Conservation (phyloP, 2,329 filamentous ascomycete genomes). For the Trichoderma oligosporum region DNA sequence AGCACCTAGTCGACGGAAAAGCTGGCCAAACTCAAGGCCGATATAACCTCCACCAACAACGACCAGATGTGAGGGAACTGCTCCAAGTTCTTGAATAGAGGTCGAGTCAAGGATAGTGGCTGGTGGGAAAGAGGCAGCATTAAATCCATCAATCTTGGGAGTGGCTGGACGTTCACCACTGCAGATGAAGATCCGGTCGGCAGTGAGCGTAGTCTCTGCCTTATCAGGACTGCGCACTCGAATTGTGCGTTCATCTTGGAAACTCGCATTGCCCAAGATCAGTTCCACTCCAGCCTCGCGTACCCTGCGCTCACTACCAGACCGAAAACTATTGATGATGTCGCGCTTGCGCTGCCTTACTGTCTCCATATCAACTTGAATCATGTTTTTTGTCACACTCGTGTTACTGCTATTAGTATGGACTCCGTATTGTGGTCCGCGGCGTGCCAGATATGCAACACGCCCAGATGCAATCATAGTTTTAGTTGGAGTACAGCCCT, state of each 20-base stretch:
- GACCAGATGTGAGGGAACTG: slow-evolving; percentile 44
- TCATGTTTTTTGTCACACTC: slow-evolving; percentile 16
- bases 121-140: slow-evolving; percentile 20
- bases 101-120: slow-evolving; percentile 43
- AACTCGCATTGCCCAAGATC: slow-evolving; percentile 43
- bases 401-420: slow-evolving; percentile 23
- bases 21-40: slow-evolving; percentile 51
- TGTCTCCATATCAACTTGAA: slow-evolving; percentile 45
- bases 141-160: slow-evolving; percentile 37
- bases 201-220: slow-evolving; percentile 34
- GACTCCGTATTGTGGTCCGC: slow-evolving; percentile 46
- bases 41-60: slow-evolving; percentile 53
- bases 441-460: slow-evolving; percentile 43
- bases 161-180: slow-evolving; percentile 41
- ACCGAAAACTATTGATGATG: slow-evolving; percentile 49
- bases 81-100: slow-evolving; percentile 43
- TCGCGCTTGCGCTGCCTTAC: slow-evolving; percentile 51
- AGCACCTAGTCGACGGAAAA: slow-evolving; percentile 48
- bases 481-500: slow-evolving; percentile 55
- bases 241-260: slow-evolving; percentile 39
- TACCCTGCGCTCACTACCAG: slow-evolving; percentile 44
- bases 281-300: slow-evolving; percentile 41
- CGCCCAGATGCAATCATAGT: slow-evolving; percentile 53
- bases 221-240: slow-evolving; percentile 32
- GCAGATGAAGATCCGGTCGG: slow-evolving; percentile 45